Percentiles rank a stretch among this genome's conserved stretches.
Evolutionary conservation across 306 rosid species (phyloP).

Genomic region (Carpinus viminea): DNA sequence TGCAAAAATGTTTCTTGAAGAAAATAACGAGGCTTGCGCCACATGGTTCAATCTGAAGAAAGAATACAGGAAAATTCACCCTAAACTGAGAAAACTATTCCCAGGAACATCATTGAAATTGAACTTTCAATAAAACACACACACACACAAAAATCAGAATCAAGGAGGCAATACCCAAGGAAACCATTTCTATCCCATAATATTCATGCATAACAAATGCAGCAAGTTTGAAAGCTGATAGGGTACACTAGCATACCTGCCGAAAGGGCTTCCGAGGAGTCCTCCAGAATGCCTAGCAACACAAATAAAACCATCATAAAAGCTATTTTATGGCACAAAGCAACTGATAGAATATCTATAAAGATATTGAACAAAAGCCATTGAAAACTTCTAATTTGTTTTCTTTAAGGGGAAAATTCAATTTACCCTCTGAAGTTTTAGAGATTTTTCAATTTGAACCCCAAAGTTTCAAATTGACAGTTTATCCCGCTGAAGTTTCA

Average conservation of each 20-base stretch:
- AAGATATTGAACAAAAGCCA: neutral
- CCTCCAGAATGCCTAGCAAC: conserved; percentile 91
- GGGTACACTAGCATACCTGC: conserved; percentile 54
- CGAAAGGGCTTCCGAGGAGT: conserved; percentile 95
- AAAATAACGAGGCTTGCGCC: neutral
- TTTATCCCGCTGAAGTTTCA: too few relatives aligned
- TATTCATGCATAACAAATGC: neutral
- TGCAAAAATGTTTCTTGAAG: conserved; percentile 9
- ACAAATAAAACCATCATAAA: conserved; percentile 30
- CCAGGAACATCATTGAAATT: neutral
- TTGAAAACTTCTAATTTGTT: too few relatives aligned
- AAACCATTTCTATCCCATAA: neutral
- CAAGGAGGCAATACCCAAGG: neutral
- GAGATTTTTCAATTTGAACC: too few relatives aligned
- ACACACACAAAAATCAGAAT: neutral
- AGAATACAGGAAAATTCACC: neutral
- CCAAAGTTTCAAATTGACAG: too few relatives aligned
- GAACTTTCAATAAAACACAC: neutral
- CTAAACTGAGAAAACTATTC: neutral
- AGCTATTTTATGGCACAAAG: conserved; percentile 3
- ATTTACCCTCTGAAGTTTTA: too few relatives aligned
- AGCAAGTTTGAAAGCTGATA: neutral
- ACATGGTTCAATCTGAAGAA: neutral
- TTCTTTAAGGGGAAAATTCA: too few relatives aligned
- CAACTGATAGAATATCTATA: neutral